Evolutionary conservation across 345 rosid genomes (phyloP).

Genomic region (Bruguiera sexangula): DNA sequence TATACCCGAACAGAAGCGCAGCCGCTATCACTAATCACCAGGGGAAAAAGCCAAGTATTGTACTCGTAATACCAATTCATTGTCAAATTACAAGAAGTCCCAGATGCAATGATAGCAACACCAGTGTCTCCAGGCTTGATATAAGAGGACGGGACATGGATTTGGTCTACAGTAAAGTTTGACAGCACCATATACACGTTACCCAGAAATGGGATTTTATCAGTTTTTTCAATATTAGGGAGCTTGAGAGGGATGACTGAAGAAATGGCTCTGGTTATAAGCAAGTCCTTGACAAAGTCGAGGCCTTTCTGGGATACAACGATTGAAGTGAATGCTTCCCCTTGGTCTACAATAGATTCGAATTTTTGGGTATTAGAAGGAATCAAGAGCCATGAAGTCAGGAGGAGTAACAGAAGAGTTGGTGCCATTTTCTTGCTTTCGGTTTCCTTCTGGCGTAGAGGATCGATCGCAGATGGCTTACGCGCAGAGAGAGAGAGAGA

Average conservation of each 20-base stretch:
- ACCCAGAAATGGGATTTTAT: slow-evolving; percentile 68
- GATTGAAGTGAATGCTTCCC: slow-evolving; percentile 66
- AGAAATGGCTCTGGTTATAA: slow-evolving; percentile 61
- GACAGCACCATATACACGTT: slow-evolving; percentile 57
- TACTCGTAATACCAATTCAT: slow-evolving; percentile 83
- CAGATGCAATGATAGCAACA: slow-evolving; percentile 67
- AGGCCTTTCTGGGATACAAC: slow-evolving; percentile 72
- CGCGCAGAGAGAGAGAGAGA: not conserved
- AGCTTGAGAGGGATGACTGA: slow-evolving; percentile 66
- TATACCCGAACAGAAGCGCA: slow-evolving; percentile 81
- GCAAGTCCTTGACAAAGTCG: slow-evolving; percentile 73
- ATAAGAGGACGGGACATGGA: slow-evolving; percentile 63
- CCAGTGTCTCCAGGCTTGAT: slow-evolving; percentile 80
- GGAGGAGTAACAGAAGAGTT: slow-evolving; percentile 24
- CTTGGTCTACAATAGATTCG: slow-evolving; percentile 21
- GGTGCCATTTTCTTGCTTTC: slow-evolving; percentile 6
- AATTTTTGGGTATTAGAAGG: slow-evolving; percentile 21
- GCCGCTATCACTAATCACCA: slow-evolving; percentile 70
- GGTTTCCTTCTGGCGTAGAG: not conserved
- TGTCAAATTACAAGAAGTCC: slow-evolving; percentile 79
- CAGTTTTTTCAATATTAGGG: slow-evolving; percentile 53
- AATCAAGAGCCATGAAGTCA: slow-evolving; percentile 23
- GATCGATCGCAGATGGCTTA: not conserved
- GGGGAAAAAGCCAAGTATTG: slow-evolving; percentile 64
- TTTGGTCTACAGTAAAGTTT: slow-evolving; percentile 58